Conservation (phyloP, 116 monocot species). For the Dioscorea cayenensis region DNA sequence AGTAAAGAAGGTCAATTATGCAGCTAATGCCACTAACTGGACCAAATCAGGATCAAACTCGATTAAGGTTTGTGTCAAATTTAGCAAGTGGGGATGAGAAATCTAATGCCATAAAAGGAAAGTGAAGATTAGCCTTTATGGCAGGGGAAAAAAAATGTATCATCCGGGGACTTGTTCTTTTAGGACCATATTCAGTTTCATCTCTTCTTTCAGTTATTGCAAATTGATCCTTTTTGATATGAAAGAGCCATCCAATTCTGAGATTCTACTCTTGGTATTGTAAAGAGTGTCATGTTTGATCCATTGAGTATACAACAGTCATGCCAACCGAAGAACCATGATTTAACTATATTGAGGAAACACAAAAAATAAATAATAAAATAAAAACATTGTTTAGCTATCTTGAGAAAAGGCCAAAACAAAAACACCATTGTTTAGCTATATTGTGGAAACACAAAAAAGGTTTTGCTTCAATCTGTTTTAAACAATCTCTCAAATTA, state of each 20-base stretch:
- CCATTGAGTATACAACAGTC: background rate
- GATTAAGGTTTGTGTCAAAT: no score
- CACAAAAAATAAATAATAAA: no score
- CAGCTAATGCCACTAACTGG: no score
- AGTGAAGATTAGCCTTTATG: no score
- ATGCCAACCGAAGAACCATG: background rate
- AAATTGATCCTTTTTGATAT: constrained; percentile 39
- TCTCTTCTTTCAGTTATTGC: constrained; percentile 39
- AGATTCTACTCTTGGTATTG: constrained; percentile 36
- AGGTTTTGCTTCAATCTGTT: background rate
- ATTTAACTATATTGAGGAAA: background rate
- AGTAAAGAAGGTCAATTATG: no score
- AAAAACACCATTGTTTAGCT: background rate
- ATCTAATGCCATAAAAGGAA: no score
- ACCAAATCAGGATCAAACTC: no score
- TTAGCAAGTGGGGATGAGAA: no score
- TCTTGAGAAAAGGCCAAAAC: background rate
- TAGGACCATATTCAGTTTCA: constrained; percentile 47
- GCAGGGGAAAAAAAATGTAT: no score
- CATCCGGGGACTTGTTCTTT: constrained; percentile 47
- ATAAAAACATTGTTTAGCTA: no score
- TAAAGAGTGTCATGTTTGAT: constrained; percentile 46
- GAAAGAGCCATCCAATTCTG: constrained; percentile 46
- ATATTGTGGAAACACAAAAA: background rate
- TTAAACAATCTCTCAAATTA: background rate